A percentile compares a stretch with the other conserved stretches of the same genome.
These are phyloP conservation scores for Coemansia sp. DNA, from an alignment of 192 early-diverging fungal species.

Conservation along the genomic window DNA sequence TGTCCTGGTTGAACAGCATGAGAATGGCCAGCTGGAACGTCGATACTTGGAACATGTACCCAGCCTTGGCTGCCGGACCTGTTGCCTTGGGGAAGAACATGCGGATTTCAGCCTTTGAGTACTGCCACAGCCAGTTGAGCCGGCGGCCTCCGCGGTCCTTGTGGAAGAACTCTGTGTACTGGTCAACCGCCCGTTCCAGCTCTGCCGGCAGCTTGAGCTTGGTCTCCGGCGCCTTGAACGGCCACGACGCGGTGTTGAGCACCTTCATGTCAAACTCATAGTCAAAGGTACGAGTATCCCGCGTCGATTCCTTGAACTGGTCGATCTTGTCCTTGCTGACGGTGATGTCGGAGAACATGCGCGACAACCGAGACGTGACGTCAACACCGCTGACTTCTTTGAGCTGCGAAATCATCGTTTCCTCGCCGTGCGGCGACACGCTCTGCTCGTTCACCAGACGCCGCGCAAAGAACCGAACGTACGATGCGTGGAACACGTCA, in stretches of 20 bases:
- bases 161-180: constrained; percentile 86
- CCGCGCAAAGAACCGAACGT: constrained; percentile 88
- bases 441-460: constrained; percentile 89
- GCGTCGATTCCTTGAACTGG: constrained; percentile 68
- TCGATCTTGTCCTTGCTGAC: constrained; percentile 88
- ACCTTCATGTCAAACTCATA: constrained; percentile 87
- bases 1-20: constrained; percentile 78
- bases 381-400: constrained; percentile 92
- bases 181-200: constrained; percentile 80
- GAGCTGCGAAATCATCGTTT: constrained; percentile 90
- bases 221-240: constrained; percentile 73
- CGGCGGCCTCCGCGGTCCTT: constrained; percentile 86
- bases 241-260: constrained; percentile 86
- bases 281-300: constrained; percentile 33
- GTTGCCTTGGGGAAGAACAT: constrained; percentile 78
- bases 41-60: constrained; percentile 61
- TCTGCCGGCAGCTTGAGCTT: constrained; percentile 86
- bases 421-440: constrained; percentile 88
- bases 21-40: constrained; percentile 94
- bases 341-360: constrained; percentile 95
- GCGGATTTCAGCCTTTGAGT: constrained; percentile 89
- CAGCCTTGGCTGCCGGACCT: constrained; percentile 71
- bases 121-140: constrained; percentile 93
- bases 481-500: constrained; percentile 98
- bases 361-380: constrained; percentile 90